Evolutionary conservation across 169 alveolate genomes (phyloP).

Genomic region (Plasmodium cynomolgi): DNA sequence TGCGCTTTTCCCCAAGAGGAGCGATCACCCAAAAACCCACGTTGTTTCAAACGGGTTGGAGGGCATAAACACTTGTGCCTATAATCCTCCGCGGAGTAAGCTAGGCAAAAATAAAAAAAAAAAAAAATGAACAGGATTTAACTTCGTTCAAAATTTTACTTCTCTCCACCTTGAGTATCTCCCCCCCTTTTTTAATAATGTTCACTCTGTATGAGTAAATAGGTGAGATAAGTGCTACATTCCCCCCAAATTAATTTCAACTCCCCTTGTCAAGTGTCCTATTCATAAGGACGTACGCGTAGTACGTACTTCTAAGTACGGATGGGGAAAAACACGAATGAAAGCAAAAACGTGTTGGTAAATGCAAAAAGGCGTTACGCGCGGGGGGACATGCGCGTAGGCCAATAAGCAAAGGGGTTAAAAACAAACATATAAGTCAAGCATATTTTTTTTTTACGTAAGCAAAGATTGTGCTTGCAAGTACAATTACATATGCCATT

Average conservation of each 20-base stretch:
- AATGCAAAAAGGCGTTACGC: background rate
- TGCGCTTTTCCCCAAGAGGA: background rate
- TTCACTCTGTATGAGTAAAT: background rate
- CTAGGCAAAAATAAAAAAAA: background rate
- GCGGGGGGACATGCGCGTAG: background rate
- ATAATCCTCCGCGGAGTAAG: background rate
- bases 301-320: background rate
- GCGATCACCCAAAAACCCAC: background rate
- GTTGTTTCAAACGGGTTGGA: background rate
- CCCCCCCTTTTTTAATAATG: background rate
- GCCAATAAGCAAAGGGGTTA: background rate
- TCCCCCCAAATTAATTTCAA: background rate
- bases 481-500: background rate
- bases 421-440: background rate
- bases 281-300: background rate
- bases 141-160: slow-evolving; percentile 2
- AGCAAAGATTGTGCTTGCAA: background rate
- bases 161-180: background rate
- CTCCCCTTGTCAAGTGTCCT: background rate
- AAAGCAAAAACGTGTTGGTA: background rate
- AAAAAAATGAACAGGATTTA: background rate
- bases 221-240: background rate
- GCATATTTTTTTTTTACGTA: background rate
- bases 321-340: background rate
- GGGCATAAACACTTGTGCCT: background rate